Evolutionary conservation across 2,329 filamentous ascomycete species (phyloP), one percentile per base, ranked within the genome.

Genomic region (Daldinia sp.): DNA sequence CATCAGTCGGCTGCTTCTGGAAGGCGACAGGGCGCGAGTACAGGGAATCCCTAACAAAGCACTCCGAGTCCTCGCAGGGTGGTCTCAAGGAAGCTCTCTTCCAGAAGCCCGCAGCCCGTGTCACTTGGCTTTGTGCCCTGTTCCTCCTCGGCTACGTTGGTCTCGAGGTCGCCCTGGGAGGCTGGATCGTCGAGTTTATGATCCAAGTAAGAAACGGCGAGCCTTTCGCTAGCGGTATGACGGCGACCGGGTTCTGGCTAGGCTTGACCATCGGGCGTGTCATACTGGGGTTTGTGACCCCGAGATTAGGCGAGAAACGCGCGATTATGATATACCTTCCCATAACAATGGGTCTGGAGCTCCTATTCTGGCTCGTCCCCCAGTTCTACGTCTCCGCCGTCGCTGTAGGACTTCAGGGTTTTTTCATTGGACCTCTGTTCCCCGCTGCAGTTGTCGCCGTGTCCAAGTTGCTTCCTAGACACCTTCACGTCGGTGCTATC

Each of bases 111-210:
- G 74, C 75, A 4, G 79, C 80, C 13, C 80, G 80, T 47, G 83
- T 90, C 0, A 88, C 89, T 1, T 93, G 90, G 89, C 78, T 91
- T n/a, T 86, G 85, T 65, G 83, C 91, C 0, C 64, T 89, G 0
- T 95, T 94, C 75, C 79, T 94, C 19, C 83, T 95, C 9, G 85
- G 86, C 29, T 94, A 94, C 71, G 89, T 94, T 0, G 92, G 92
- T 6, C 81, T 88, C 1, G 91, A 95, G 75, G 89, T 91, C 43
- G 87, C 88, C 0, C 82, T 94, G 0, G 90, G 90, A 17, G 92
- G 92, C 4, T 95, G 92, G 92, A 91, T 95, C 58, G 89, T 93
- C 53, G 87, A 88, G 4, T 94, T 95, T 75, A 94, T 95, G 90
- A 87, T 92, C 23, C 83, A 87, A 30, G 88, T 93, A 4, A 85